Percentiles rank a stretch among this genome's conserved stretches.
Conservation (phyloP, 2,329 filamentous ascomycete genomes). For the Colletotrichum sp. region DNA sequence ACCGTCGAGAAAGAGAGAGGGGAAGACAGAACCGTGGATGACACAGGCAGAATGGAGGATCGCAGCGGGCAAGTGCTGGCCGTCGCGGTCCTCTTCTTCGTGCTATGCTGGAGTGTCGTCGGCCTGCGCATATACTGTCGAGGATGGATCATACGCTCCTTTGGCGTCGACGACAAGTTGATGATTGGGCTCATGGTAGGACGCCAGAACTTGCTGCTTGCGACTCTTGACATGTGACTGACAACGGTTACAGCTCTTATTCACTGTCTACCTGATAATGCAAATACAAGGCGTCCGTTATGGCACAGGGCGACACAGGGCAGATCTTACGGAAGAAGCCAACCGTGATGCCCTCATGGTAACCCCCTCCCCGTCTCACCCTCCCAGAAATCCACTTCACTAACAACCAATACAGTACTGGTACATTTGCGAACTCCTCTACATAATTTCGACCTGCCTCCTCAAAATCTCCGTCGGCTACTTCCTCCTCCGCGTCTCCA, state of each 20-base stretch:
- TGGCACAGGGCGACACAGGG: conserved; percentile 30
- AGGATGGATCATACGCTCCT: conserved; percentile 34
- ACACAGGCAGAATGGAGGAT: conserved; percentile 16
- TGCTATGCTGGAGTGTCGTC: conserved; percentile 35
- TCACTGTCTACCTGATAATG: conserved; percentile 25
- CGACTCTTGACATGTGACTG: background rate
- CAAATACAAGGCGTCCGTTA: conserved; percentile 31
- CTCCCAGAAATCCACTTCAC: background rate
- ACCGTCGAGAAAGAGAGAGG: background rate
- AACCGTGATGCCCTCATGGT: conserved; percentile 35
- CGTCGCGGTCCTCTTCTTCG: conserved; percentile 35
- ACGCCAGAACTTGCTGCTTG: background rate
- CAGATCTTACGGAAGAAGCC: conserved; percentile 22
- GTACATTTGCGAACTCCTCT: conserved; percentile 48
- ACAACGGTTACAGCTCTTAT: conserved; percentile 25
- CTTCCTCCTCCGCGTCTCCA: conserved; percentile 46
- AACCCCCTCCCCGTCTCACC: background rate
- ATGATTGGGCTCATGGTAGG: conserved; percentile 35
- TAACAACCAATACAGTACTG: conserved; percentile 30
- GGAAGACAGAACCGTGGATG: background rate
- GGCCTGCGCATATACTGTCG: conserved; percentile 36
- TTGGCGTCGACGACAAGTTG: conserved; percentile 37
- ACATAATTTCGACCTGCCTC: conserved; percentile 37
- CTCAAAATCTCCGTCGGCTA: conserved; percentile 47
- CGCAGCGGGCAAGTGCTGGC: conserved; percentile 29